Evolutionary conservation across 768 basidiomycete species (phyloP), one percentile per base, ranked within the genome.

Genomic region (Pulveroboletus ravenelii): DNA sequence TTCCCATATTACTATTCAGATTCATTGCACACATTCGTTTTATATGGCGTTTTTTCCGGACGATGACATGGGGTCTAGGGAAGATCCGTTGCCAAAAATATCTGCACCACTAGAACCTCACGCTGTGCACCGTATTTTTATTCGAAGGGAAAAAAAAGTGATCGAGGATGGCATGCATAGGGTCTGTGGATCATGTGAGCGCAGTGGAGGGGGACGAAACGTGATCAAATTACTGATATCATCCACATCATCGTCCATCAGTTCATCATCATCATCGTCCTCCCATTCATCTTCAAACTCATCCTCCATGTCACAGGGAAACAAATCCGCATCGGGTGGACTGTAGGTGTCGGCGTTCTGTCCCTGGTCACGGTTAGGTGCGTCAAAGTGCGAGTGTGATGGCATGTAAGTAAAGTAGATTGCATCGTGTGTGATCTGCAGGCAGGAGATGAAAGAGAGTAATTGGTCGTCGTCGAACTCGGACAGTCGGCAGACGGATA

Each of bases 381-480:
- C 3, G 36, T 43, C 50, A 18, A 9, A 29, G 14, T 10, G 36
- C 4, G 30, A n/a, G 12, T n/a, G 39, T 7, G 50, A 52, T 0
- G 66, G 57, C 17, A 32, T 51, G 43, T 65, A 65, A 48, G 76
- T 80, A 32, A 81, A 55, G 52, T 72, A 83, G 12, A 82, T 52
- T 0, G 75, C 76, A 0, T 78, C 77, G 25, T 78, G 74, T 0
- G 78, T 77, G 67, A 81, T 72, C 59, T 82, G 80, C 18, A 82
- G 70, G 56, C 80, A 83, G 23, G 72, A 72, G n/a, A 81, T 59
- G 32, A 37, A 53, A 18, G 58, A 48, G n/a, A 64, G 56, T 20
- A 53, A 35, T 30, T 39, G 51, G 0, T 36, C 51, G 34, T 52
- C 31, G 15, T 67, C 59, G 41, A 61, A 48, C 51, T 53, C 15